These are phyloP conservation scores for Venturia pyrina DNA, from an alignment of 2,329 filamentous ascomycete genomes.

Conservation along the genomic window DNA sequence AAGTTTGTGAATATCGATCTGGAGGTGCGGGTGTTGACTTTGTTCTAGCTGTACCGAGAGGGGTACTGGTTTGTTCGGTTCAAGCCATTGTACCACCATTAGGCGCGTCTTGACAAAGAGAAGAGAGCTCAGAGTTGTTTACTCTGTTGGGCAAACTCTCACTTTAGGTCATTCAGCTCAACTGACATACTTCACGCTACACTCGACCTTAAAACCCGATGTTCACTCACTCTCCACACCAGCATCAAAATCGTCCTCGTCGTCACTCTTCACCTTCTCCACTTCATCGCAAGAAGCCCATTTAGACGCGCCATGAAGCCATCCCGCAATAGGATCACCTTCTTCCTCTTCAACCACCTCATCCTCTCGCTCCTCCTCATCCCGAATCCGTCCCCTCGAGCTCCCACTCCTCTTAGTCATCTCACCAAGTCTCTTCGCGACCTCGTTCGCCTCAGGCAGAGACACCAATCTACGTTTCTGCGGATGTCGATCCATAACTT, in stretches of 20 bases:
- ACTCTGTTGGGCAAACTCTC: no score
- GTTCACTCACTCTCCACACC: background rate
- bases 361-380: background rate
- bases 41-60: no score
- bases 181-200: no score
- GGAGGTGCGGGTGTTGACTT: no score
- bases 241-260: background rate
- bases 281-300: background rate
- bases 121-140: no score
- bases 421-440: constrained; percentile 27
- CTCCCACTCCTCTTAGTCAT: background rate
- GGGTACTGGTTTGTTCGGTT: no score
- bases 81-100: no score
- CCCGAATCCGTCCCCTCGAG: background rate
- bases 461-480: constrained; percentile 44
- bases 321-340: background rate
- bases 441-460: constrained; percentile 51
- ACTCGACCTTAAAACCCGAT: background rate
- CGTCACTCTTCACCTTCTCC: background rate
- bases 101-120: no score
- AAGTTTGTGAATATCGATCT: no score
- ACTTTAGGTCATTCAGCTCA: no score
- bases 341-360: background rate
- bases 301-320: background rate
- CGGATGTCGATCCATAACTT: constrained; percentile 18